Evolutionary conservation across 305 asterid genomes (phyloP), one percentile per base, ranked within the genome.

Genomic region (Fraxinus albicans): DNA sequence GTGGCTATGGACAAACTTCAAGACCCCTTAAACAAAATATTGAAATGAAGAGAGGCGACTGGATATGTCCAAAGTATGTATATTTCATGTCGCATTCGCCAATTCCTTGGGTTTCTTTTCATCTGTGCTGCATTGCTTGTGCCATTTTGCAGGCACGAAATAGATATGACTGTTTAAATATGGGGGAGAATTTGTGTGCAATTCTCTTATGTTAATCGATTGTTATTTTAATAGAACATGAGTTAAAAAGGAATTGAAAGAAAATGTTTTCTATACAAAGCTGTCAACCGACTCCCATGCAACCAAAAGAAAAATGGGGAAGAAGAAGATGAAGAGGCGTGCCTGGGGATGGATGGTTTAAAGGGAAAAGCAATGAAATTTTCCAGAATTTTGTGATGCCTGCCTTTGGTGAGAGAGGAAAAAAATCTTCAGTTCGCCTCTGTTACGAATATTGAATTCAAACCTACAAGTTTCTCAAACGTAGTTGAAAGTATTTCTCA

Each of bases 1-100:
- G 85, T 76, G 74, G 86, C 81, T 78, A 80, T 4, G 89, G 87
- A 76, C 91, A 88, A 81, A 79, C 82, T 73, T 74, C 86, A 78
- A 84, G 88, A 77, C 92, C 93, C 73, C 78, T 67, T 79, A 90
- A 93, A 85, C 97, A 87, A 85, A 90, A 90, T 88, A 83, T 91
- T 86, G 93, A 88, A 84, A 94, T 95, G 98, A 96, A 95, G 90
- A 90, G 94, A 89, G 98, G 99, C 31, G 98, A 96, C 90, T 96
- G 99, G 99, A 91, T 92, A 81, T 95, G 99, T 88, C 83, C 84
- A 70, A 96, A 92, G 99, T 96, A 91, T 79, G 97, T 88, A 12
- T 83, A 34, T 76, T 76, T 35, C 35, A 58, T 82, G 12, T 50
- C 38, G 15, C 29, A 15, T 70, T 74, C 23, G 12, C 17, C 23